Percentiles rank a stretch among this genome's conserved stretches.
These are phyloP conservation scores for Populus pruinosa DNA, from an alignment of 345 rosid genomes.

Conservation along the genomic window DNA sequence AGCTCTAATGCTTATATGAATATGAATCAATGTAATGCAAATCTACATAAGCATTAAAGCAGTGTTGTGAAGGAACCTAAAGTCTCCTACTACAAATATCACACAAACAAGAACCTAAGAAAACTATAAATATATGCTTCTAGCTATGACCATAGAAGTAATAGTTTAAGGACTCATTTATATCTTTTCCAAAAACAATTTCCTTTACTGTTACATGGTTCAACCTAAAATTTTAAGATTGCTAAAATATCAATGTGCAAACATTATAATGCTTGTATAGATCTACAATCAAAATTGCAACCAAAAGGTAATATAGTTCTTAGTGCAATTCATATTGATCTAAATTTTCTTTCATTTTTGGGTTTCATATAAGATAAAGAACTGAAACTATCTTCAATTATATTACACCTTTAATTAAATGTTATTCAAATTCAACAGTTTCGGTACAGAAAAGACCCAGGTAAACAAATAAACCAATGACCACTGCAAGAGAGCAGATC, in stretches of 20 bases:
- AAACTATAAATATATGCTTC: too few relatives aligned
- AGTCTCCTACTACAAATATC: too few relatives aligned
- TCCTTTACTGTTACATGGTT: too few relatives aligned
- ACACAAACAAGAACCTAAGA: too few relatives aligned
- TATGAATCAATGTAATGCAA: too few relatives aligned
- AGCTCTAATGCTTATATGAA: not conserved
- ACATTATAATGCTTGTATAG: not conserved
- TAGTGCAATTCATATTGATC: not conserved
- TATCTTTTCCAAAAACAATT: too few relatives aligned
- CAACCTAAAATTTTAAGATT: too few relatives aligned
- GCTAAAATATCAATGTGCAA: not conserved
- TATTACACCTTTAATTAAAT: not conserved
- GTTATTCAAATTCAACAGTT: not conserved
- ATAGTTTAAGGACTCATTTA: too few relatives aligned
- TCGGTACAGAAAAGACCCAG: not conserved
- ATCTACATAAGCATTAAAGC: not conserved
- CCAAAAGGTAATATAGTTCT: not conserved
- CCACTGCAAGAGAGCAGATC: not conserved
- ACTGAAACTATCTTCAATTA: not conserved
- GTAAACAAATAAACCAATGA: not conserved
- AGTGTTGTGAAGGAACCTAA: not conserved
- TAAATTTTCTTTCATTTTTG: not conserved
- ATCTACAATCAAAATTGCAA: not conserved
- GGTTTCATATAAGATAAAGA: not conserved
- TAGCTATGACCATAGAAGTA: too few relatives aligned